A percentile compares a stretch with the other conserved stretches of the same genome.
These are phyloP conservation scores for Boletus insuetus DNA, from an alignment of 768 basidiomycete species.

Conservation along the genomic window DNA sequence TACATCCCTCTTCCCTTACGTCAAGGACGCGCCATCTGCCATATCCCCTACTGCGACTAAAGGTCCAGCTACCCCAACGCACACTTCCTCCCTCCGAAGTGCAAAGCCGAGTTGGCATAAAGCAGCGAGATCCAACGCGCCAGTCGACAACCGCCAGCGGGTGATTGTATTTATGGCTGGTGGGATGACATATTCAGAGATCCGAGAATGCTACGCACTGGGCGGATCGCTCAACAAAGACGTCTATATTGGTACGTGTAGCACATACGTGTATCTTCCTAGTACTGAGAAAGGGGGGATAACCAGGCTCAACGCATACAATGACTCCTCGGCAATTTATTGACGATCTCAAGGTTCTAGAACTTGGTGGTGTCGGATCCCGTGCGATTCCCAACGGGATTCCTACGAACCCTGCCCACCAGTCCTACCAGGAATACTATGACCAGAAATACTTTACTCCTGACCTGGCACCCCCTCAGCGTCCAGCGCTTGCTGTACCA, in stretches of 20 bases:
- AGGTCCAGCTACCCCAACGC: slow-evolving; percentile 47
- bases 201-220: slow-evolving; percentile 82
- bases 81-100: slow-evolving; percentile 77
- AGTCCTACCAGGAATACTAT: slow-evolving; percentile 71
- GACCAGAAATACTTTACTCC: slow-evolving; percentile 69
- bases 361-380: slow-evolving; percentile 84
- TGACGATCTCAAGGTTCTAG: slow-evolving; percentile 84
- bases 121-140: slow-evolving; percentile 53
- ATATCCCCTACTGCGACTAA: slow-evolving; percentile 45
- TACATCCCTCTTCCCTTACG: slow-evolving; percentile 79
- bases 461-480: slow-evolving; percentile 33
- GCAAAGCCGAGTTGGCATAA: slow-evolving; percentile 90
- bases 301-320: slow-evolving; percentile 83
- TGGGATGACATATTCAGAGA: slow-evolving; percentile 95
- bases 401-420: slow-evolving; percentile 43
- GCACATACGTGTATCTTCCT: slow-evolving; percentile 37
- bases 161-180: slow-evolving; percentile 90
- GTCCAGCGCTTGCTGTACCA: slow-evolving; percentile 22
- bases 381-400: slow-evolving; percentile 68
- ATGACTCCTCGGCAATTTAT: slow-evolving; percentile 81
- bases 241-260: slow-evolving; percentile 75
- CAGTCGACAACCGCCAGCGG: slow-evolving; percentile 63
- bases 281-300: slow-evolving; percentile 28
- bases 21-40: slow-evolving; percentile 70
- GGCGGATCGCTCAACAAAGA: slow-evolving; percentile 78